Percentiles rank a stretch among this genome's conserved stretches.
These are phyloP conservation scores for Escallonia rubra DNA, from an alignment of 129 eudicot genomes.

Conservation along the genomic window DNA sequence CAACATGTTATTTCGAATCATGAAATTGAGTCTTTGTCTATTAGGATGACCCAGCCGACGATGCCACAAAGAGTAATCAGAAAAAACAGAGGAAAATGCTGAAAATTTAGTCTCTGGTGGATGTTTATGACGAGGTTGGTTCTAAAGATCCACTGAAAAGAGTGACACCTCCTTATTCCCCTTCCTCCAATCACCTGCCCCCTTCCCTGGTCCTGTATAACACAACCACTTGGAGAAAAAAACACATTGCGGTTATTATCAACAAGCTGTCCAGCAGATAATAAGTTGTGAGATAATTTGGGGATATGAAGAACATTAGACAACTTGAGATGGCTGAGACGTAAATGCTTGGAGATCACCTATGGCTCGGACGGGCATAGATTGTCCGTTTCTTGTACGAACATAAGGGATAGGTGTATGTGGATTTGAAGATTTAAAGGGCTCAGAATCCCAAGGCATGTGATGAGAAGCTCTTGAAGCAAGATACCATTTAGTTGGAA, in stretches of 20 bases:
- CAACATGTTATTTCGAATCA: not conserved
- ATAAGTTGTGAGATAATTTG: too few relatives aligned
- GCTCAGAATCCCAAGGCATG: not conserved
- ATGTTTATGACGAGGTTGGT: not conserved
- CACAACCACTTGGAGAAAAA: not conserved
- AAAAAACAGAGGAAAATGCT: not conserved
- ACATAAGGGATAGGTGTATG: not conserved
- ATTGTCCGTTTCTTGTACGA: not conserved
- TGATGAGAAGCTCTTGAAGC: not conserved
- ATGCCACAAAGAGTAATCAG: not conserved
- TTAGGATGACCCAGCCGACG: not conserved
- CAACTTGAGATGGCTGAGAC: too few relatives aligned
- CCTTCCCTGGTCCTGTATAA: not conserved
- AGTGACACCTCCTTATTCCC: not conserved
- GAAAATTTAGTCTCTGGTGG: not conserved
- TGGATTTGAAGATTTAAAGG: not conserved
- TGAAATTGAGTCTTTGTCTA: too few relatives aligned
- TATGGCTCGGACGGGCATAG: not conserved
- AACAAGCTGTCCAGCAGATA: not conserved
- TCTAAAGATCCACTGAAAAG: not conserved
- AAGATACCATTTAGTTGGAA: too few relatives aligned
- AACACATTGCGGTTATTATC: not conserved
- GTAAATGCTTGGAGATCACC: too few relatives aligned
- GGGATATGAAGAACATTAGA: not conserved
- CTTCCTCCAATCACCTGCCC: not conserved